Base-by-base conservation (phyloP, 108 stramenopile species). In the Licmophora abbreviata region DNA sequence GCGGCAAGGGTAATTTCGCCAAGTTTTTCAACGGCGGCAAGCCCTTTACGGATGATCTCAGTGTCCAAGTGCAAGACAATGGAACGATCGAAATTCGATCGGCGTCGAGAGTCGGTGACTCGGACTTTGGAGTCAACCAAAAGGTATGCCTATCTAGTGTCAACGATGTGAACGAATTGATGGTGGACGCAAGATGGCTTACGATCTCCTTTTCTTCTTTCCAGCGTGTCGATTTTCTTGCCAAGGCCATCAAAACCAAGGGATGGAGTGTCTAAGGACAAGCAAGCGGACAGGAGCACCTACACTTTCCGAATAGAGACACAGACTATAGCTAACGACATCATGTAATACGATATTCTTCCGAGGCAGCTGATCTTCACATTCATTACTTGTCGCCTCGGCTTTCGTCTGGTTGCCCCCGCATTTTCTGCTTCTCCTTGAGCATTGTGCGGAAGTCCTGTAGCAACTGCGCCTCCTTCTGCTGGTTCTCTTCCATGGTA, bases 401-500 rank as follows among this genome's bases (percentile, higher is more conserved):
- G 20, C 20, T 20, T 5, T 40, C 5, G 20, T 2, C 38, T 18
- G 38, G 38, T 4, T 40, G 28, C 4, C 65, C 60, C 29, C 63
- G 29, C 32, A 54, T 3, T 43, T 64, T 71, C 63, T 82, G 47
- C 53, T 84, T 91, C 34, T 82, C 85, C 55, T 84, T 76, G 54
- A 91, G 50, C 85, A 86, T 84, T 3, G 51, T 70, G 37, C 92
- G 64, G 57, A 96, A 96, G 51, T 97, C 93, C 55, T 89, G 81
- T 76, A 99, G 58, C 43, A 97, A 59, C n/a, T 82, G 85, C 32
- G 81, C 76, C 53, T 99, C 97, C 68, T 95, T 93, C 66, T 96
- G 94, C 63, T 95, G 93, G 58, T 96, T 94, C 70, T 97, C 95
- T 68, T 99, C 97, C 63, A 95, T 73, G 34, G 90, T 96, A 51